Evolutionary conservation across 805 yeast species (phyloP), one percentile per base, ranked within the genome.

Genomic region (Ogataea pini): DNA sequence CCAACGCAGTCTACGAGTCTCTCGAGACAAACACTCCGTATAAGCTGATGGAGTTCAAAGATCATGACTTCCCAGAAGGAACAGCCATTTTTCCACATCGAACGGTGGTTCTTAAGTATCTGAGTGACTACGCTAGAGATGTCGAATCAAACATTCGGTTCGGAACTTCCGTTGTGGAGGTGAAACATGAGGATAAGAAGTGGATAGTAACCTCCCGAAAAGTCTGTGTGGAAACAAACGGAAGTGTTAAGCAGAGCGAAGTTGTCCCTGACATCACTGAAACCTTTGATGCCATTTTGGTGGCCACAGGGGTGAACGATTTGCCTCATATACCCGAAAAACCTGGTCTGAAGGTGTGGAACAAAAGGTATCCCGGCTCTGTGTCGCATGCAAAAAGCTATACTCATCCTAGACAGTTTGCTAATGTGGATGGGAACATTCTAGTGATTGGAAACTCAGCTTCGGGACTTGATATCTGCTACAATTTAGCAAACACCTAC

Each of bases 371-470:
- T 52, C 85, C 86, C 1, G 72, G 66, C 2, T 68, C 76, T 1
- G 64, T 85, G 1, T 54, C 69, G 2, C 92, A 86, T 63, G 75
- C 90, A 7, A 81, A 81, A 51, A 65, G 73, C 31, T 86, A 73
- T 59, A 73, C 82, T 47, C 63, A 63, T 16, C 75, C 82, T 0
- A 70, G 69, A 1, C 71, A 69, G 58, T 73, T 61, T 51, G 56
- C 60, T 6, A 65, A 70, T 19, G 64, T 70, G 37, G 72, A 66
- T 27, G 62, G 67, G n/a, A 45, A 57, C 10, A 80, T 83, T 13
- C 63, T 88, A 37, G 75, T 87, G 6, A 79, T 88, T n/a, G 96
- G 96, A 0, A 84, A 82, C 55, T 81, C 84, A 3, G 83, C 91
- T 2, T 80, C 88, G 32, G 95, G 89, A 12, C 75, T 80, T 12